A percentile compares a stretch with the other conserved stretches of the same genome.
Conservation (phyloP, 2,329 filamentous ascomycete species). For the Daldinia sp. region DNA sequence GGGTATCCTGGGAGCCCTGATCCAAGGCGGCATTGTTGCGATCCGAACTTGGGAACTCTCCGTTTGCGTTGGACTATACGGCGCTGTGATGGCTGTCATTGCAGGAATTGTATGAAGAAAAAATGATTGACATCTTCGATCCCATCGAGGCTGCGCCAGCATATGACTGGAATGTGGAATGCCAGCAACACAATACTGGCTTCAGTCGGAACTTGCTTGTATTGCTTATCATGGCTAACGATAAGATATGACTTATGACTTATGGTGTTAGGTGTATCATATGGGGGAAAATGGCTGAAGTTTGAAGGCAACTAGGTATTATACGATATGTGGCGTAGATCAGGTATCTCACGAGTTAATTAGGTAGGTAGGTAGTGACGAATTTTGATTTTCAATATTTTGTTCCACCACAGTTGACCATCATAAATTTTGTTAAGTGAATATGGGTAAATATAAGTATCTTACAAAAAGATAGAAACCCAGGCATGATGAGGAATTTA, state of each 20-base stretch:
- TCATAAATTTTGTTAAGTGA: too few species aligned
- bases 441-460: too few species aligned
- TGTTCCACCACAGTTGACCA: too few species aligned
- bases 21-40: constrained; percentile 45
- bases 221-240: not conserved
- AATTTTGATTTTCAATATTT: not conserved
- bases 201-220: not conserved
- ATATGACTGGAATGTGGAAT: not conserved
- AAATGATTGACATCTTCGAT: not conserved
- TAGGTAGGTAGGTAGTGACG: not conserved
- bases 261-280: constrained; percentile 21
- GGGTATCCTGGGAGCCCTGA: constrained; percentile 54
- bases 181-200: not conserved
- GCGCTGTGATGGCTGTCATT: constrained; percentile 54
- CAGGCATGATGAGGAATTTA: too few species aligned
- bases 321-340: constrained; percentile 17
- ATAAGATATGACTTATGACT: constrained; percentile 8
- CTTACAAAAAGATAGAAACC: too few species aligned
- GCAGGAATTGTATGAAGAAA: constrained; percentile 45
- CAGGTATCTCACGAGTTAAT: constrained; percentile 9
- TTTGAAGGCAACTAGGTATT: constrained; percentile 4
- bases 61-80: constrained; percentile 52
- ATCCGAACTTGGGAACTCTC: constrained; percentile 42
- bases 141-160: not conserved
- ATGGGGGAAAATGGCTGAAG: not conserved